These are phyloP conservation scores for Albophoma yamanashiensis DNA, from an alignment of 2,329 filamentous ascomycete genomes.

Conservation along the genomic window DNA sequence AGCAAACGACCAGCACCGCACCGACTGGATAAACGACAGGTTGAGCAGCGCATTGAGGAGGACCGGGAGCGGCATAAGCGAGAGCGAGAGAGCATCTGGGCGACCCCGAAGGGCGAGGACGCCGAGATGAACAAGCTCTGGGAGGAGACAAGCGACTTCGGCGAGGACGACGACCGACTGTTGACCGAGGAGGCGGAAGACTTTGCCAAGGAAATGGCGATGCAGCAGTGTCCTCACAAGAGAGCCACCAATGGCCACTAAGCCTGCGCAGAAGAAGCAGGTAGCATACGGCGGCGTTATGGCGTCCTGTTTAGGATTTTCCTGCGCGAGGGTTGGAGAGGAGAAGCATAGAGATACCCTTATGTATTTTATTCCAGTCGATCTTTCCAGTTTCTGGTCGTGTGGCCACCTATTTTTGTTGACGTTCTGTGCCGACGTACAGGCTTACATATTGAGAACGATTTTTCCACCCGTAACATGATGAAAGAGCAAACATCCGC, in stretches of 20 bases:
- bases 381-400: too few species aligned
- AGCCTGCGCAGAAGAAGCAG: background rate
- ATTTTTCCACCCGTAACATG: background rate
- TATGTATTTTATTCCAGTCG: background rate
- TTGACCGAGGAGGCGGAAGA: constrained; percentile 61
- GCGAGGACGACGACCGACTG: constrained; percentile 73
- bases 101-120: constrained; percentile 52
- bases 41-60: constrained; percentile 94
- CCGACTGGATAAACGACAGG: constrained; percentile 69
- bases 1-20: constrained; percentile 17
- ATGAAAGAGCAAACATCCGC: background rate
- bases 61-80: constrained; percentile 92
- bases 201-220: constrained; percentile 30
- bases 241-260: constrained; percentile 18
- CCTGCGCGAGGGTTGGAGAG: constrained; percentile 7
- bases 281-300: constrained; percentile 19
- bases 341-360: constrained; percentile 19
- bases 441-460: background rate
- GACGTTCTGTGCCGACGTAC: background rate
- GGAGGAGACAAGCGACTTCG: constrained; percentile 79
- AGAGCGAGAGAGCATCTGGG: constrained; percentile 87
- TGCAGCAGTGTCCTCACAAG: constrained; percentile 28
- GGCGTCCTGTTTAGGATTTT: constrained; percentile 1
- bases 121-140: constrained; percentile 70
- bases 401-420: background rate